phyloP scores from a whole-genome alignment of 2,329 filamentous ascomycete genomes.

The Penicillium sp. region DNA sequence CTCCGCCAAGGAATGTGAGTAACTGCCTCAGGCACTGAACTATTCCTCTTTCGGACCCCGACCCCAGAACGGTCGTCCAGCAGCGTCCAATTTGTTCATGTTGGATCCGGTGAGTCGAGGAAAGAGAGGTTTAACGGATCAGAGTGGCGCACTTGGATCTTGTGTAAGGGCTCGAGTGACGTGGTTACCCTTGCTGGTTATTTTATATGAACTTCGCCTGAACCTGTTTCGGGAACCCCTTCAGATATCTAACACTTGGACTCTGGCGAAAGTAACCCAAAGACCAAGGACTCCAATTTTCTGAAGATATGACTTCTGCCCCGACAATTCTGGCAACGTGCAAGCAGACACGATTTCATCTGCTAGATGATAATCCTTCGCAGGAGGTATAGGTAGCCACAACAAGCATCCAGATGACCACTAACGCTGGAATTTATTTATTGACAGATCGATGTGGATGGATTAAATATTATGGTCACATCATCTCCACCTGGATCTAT shows the following conservation, averaged over 20 bases:
- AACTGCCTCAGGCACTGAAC: constrained; percentile 10
- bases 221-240: neutral
- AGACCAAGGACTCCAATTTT: too few species aligned
- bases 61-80: neutral
- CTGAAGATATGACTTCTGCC: constrained; percentile 8
- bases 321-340: constrained; percentile 50
- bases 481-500: constrained; percentile 26
- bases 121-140: neutral
- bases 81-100: neutral
- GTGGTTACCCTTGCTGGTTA: neutral
- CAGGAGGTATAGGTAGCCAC: constrained; percentile 40
- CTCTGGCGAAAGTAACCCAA: neutral
- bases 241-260: neutral
- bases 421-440: neutral
- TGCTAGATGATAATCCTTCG: constrained; percentile 47
- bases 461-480: constrained; percentile 59
- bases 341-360: constrained; percentile 59
- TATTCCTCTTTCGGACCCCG: constrained; percentile 21
- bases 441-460: constrained; percentile 58
- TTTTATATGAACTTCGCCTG: neutral
- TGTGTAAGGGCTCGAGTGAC: neutral
- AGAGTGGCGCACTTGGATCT: neutral
- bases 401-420: neutral
- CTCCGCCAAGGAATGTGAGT: neutral
- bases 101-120: neutral